Evolutionary conservation across 495 filamentous ascomycete genomes (phyloP).

Genomic region (Rostrohypoxylon terebratum): DNA sequence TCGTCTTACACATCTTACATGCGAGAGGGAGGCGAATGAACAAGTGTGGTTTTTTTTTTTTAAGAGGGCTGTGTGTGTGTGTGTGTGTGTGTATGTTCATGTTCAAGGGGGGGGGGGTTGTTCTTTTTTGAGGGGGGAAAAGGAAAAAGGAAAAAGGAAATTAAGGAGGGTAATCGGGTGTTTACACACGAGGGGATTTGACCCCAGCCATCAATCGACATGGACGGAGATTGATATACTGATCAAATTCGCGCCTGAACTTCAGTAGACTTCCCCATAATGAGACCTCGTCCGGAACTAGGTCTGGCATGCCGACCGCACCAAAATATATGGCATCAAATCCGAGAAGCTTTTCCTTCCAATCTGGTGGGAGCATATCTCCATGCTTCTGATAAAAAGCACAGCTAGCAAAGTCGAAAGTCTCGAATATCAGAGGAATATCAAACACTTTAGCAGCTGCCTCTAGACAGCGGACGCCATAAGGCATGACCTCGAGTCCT

Average conservation of each 20-base stretch:
- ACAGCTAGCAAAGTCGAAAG: constrained; percentile 50
- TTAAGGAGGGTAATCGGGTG: too few relatives aligned
- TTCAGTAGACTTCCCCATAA: constrained; percentile 71
- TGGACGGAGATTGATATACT: constrained; percentile 87
- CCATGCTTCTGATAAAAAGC: constrained; percentile 50
- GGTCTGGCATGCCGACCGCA: constrained; percentile 50
- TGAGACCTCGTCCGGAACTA: constrained; percentile 49
- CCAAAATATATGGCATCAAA: constrained; percentile 54
- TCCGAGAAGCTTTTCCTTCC: constrained; percentile 41
- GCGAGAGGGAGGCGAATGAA: not conserved
- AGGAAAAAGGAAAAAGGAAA: not conserved
- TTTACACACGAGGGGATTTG: constrained; percentile 62
- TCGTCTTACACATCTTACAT: not conserved
- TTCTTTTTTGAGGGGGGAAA: too few relatives aligned
- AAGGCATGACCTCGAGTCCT: constrained; percentile 50
- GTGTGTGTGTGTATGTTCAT: too few relatives aligned
- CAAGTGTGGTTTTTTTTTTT: not conserved
- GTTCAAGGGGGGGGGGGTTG: too few relatives aligned
- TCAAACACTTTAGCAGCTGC: constrained; percentile 40
- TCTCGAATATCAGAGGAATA: constrained; percentile 45
- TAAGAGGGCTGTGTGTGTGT: too few relatives aligned
- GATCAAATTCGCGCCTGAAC: constrained; percentile 82
- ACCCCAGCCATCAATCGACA: constrained; percentile 82
- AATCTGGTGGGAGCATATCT: constrained; percentile 48
- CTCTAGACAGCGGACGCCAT: constrained; percentile 46